Base-by-base conservation (phyloP, 139 green algal species). In the Astrephomene gubernaculifera region DNA sequence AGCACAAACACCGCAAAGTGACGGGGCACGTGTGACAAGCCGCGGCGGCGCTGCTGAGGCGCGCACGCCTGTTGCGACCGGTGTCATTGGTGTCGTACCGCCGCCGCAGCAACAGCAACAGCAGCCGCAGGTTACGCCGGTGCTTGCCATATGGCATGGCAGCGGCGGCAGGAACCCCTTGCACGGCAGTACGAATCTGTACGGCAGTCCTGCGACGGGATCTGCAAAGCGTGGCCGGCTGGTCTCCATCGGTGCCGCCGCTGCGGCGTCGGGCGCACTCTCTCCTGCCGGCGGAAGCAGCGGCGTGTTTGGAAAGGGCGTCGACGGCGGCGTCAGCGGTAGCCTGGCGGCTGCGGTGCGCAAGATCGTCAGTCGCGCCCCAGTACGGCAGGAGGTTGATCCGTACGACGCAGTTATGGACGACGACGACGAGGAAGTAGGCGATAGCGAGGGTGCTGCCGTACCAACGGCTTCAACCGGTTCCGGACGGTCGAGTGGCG, bases 351-450 rank as follows among this genome's bases (percentile, higher is more conserved):
- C 17, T 12, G 49, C 49, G 49, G 49, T 57, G 49, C 17, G n/a
- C n/a, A n/a, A n/a, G n/a, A n/a, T n/a, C n/a, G n/a, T n/a, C n/a
- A n/a, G n/a, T n/a, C n/a, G n/a, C n/a, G n/a, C n/a, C n/a, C n/a
- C n/a, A 17, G 12, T 65, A 27, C 57, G 44, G 49, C 49, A 57
- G 12, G 49, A 57, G 49, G 49, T 65, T n/a, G 71, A 80, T 25
- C 71, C 71, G 71, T 80, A 67, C 45, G 45, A 65, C 17, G 71
- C 45, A n/a, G 45, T 67, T 10, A n/a, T 80, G 45, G 71, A 65
- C 1, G 71, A 67, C 33, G 49, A 31, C 7, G 57, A 65, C 21
- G 57, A n/a, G 21, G 22, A 29, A 4, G 25, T 4, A 27, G 41
- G 1, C 27, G 44, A 10, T 41, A n/a, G 6, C n/a, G 63, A 27